Percentiles rank a stretch among this genome's conserved stretches.
Evolutionary conservation across 495 filamentous ascomycete species (phyloP).

Genomic region (Aspergillus avenaceus): DNA sequence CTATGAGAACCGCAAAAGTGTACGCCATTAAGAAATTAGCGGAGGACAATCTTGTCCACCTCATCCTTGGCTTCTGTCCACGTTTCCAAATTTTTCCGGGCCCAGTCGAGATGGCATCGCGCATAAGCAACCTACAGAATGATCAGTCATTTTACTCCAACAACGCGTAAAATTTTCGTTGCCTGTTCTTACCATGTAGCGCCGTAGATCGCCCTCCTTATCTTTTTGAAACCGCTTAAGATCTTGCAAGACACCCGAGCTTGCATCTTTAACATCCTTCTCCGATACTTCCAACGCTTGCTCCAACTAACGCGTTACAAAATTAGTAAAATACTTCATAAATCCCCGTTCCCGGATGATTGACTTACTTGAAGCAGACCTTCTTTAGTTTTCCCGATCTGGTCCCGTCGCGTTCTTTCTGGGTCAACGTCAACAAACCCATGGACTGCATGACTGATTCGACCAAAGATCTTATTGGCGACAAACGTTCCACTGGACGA

Average conservation of each 20-base stretch:
- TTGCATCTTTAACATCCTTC: conserved; percentile 88
- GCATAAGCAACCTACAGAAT: conserved; percentile 79
- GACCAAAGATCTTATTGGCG: conserved; percentile 89
- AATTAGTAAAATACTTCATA: conserved; percentile 7
- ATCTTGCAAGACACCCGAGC: conserved; percentile 78
- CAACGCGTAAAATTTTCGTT: conserved; percentile 1
- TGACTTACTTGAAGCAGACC: conserved; percentile 54
- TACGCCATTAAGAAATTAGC: conserved; percentile 24
- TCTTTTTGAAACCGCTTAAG: conserved; percentile 87
- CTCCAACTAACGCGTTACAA: conserved; percentile 71
- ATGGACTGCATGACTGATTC: conserved; percentile 89
- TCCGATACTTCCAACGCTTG: conserved; percentile 82
- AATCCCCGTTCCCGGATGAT: too few species aligned
- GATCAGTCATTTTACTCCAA: background rate
- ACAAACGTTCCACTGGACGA: conserved; percentile 74
- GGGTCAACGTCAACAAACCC: conserved; percentile 95
- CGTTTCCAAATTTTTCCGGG: conserved; percentile 91
- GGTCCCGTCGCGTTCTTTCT: conserved; percentile 84
- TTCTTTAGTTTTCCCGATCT: conserved; percentile 92
- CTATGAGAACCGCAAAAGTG: background rate
- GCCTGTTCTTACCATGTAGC: conserved; percentile 77
- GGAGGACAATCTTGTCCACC: conserved; percentile 76
- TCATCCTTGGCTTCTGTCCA: conserved; percentile 96
- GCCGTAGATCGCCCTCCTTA: conserved; percentile 89
- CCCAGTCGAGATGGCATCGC: conserved; percentile 94